phyloP scores from a whole-genome alignment of 2,329 filamentous ascomycete species.

The Cordyceps tenuipes region DNA sequence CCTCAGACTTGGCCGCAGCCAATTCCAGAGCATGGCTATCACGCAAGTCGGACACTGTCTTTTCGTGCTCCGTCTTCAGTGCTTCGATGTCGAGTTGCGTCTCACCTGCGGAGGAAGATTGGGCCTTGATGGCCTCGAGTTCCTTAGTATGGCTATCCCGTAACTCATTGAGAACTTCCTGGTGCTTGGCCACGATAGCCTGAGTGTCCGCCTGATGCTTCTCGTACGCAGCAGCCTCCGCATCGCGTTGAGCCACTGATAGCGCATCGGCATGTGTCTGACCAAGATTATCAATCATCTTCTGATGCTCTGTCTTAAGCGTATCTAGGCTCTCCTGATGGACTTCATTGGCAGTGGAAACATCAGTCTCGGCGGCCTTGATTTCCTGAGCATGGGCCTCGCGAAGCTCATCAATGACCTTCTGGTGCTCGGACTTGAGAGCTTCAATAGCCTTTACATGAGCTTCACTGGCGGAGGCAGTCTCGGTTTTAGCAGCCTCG shows the following conservation, averaged over 20 bases:
- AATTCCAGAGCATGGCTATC: constrained; percentile 32
- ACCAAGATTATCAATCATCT: constrained; percentile 38
- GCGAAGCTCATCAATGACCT: constrained; percentile 39
- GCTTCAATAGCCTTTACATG: constrained; percentile 30
- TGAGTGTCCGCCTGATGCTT: not conserved
- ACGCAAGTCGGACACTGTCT: constrained; percentile 38
- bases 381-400: constrained; percentile 21
- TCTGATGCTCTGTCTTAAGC: constrained; percentile 45
- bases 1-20: constrained; percentile 31
- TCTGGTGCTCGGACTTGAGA: constrained; percentile 40
- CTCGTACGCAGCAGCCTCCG: not conserved
- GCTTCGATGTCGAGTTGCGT: not conserved
- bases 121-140: constrained; percentile 32
- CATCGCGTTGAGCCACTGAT: constrained; percentile 34
- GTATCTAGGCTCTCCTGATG: constrained; percentile 28
- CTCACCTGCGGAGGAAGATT: not conserved
- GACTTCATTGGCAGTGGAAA: constrained; percentile 22
- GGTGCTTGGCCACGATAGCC: constrained; percentile 38
- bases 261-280: constrained; percentile 31
- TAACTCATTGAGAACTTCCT: constrained; percentile 37
- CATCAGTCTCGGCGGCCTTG: constrained; percentile 16
- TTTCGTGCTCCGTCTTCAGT: constrained; percentile 40
- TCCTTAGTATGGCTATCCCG: constrained; percentile 33
- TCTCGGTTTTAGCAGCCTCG: constrained; percentile 31
- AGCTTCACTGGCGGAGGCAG: constrained; percentile 22